Evolutionary conservation across 1,139 yeast species (phyloP).

Genomic region (Suzukiozyma palmioleophila): DNA sequence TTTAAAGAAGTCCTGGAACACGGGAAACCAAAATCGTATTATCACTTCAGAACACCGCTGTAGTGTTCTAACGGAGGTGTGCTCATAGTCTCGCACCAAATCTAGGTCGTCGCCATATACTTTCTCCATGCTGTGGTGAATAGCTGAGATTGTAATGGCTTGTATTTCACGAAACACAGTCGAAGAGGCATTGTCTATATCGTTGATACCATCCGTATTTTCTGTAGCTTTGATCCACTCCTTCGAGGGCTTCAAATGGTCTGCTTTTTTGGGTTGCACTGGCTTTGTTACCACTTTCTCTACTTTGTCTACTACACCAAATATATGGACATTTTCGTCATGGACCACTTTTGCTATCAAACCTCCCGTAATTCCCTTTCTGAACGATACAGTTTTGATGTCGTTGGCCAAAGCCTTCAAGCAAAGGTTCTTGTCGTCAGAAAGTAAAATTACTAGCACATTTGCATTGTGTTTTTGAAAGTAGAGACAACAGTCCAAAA

Average conservation of each 20-base stretch:
- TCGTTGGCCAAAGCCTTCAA: slow-evolving; percentile 68
- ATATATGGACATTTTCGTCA: slow-evolving; percentile 32
- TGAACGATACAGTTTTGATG: slow-evolving; percentile 62
- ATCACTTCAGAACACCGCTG: slow-evolving; percentile 40
- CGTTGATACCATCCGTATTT: slow-evolving; percentile 4
- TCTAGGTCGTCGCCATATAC: slow-evolving; percentile 58
- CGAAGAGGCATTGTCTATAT: slow-evolving; percentile 8
- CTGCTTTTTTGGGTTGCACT: background rate
- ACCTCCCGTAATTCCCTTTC: slow-evolving; percentile 55
- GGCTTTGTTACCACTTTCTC: slow-evolving; percentile 1
- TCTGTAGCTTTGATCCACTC: slow-evolving; percentile 11
- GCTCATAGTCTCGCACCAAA: slow-evolving; percentile 43
- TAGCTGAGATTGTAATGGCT: slow-evolving; percentile 38
- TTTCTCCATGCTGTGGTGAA: slow-evolving; percentile 49
- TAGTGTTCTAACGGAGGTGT: slow-evolving; percentile 28
- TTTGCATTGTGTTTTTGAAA: slow-evolving; percentile 39
- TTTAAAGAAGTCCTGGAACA: slow-evolving; percentile 47
- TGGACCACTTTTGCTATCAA: slow-evolving; percentile 50
- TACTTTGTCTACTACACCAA: slow-evolving; percentile 12
- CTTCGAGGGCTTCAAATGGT: slow-evolving; percentile 6
- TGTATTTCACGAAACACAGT: slow-evolving; percentile 38
- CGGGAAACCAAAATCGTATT: slow-evolving; percentile 51
- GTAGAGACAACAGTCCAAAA: slow-evolving; percentile 78
- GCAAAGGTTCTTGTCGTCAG: slow-evolving; percentile 84
- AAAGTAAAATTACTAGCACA: slow-evolving; percentile 57